phyloP scores from a whole-genome alignment of 2,329 filamentous ascomycete species.

The Fusarium ramigenum region DNA sequence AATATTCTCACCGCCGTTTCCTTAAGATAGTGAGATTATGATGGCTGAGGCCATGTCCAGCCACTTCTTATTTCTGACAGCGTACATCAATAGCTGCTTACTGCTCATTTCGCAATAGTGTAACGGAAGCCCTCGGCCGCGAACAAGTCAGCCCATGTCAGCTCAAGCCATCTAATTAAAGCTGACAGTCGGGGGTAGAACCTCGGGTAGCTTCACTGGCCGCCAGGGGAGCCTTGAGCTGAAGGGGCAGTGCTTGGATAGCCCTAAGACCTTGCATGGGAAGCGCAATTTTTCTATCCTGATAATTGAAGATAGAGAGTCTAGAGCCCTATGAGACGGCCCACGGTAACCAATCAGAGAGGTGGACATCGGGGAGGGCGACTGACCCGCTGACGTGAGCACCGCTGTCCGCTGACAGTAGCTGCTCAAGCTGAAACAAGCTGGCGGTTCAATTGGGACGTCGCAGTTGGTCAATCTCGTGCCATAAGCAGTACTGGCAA shows the following conservation, averaged over 20 bases:
- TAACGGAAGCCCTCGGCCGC: background rate
- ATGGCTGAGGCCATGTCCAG: background rate
- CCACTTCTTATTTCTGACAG: background rate
- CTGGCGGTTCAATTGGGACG: background rate
- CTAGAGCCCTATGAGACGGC: no score
- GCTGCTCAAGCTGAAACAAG: background rate
- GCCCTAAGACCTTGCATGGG: background rate
- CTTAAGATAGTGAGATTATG: background rate
- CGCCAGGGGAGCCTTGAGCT: background rate
- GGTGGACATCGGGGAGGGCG: background rate
- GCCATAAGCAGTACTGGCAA: background rate
- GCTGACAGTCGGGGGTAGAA: background rate
- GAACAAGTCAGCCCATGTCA: background rate
- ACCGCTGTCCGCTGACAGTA: background rate
- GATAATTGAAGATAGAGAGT: background rate
- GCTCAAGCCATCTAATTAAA: background rate
- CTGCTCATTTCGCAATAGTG: background rate
- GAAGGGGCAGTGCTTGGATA: background rate
- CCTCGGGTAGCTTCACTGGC: background rate
- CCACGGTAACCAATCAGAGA: background rate
- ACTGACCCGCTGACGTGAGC: background rate
- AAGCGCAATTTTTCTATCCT: background rate
- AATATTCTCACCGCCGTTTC: background rate
- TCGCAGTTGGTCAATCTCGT: background rate
- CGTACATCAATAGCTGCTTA: background rate